Percentiles rank a stretch among this genome's conserved stretches.
Conservation (phyloP, 768 basidiomycete genomes). For the Naganishia vaughanmartiniae region DNA sequence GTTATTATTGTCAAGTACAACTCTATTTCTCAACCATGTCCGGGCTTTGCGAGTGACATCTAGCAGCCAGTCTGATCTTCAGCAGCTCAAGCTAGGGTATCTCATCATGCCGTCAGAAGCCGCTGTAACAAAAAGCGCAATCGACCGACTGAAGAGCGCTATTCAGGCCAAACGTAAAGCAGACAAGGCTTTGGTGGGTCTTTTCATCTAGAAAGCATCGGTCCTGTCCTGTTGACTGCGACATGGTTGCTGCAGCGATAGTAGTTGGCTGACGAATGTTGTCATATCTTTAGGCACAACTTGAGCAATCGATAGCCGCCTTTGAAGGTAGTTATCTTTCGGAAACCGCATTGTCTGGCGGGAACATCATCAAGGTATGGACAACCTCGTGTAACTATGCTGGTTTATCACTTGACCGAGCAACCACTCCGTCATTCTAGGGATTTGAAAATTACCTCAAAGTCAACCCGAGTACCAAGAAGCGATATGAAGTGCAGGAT, state of each 20-base stretch:
- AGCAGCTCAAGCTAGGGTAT: no score
- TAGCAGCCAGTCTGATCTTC: no score
- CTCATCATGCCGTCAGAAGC: constrained; percentile 12
- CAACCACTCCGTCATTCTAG: constrained; percentile 25
- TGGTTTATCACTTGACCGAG: not conserved
- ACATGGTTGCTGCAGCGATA: no score
- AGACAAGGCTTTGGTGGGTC: constrained; percentile 47
- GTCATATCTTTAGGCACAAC: constrained; percentile 43
- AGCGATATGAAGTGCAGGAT: constrained; percentile 43
- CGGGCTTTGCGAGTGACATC: no score
- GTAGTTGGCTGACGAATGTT: not conserved
- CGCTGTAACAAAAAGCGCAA: constrained; percentile 13
- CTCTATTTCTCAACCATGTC: no score
- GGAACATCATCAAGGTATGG: constrained; percentile 55
- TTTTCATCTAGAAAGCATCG: not conserved
- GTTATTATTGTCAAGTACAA: no score
- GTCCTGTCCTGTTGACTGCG: no score
- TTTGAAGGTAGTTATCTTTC: constrained; percentile 55
- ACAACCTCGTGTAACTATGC: not conserved
- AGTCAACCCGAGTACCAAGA: constrained; percentile 36
- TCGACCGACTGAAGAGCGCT: constrained; percentile 70
- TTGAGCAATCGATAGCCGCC: constrained; percentile 53
- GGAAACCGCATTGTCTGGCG: constrained; percentile 49
- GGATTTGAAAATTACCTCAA: constrained; percentile 54
- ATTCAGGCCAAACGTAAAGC: constrained; percentile 97